Percentiles rank a stretch among this genome's conserved stretches.
phyloP scores from a whole-genome alignment of 495 filamentous ascomycete genomes.

The Podospora sp. region DNA sequence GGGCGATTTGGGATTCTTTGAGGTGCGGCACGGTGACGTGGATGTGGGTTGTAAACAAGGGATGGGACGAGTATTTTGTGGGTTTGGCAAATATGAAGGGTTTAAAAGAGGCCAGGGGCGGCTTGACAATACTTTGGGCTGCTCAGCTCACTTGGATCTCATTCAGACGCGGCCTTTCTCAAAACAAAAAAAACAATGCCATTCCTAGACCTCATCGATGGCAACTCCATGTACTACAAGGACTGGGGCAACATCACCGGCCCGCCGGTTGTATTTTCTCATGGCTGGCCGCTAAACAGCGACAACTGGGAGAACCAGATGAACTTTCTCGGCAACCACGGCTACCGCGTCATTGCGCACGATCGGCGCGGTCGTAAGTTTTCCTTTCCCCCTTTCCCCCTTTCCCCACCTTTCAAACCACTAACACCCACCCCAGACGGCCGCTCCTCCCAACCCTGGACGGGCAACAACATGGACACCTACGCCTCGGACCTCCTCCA shows the following conservation, averaged over 20 bases:
- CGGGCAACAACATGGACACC: conserved; percentile 42
- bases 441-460: conserved; percentile 45
- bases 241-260: conserved; percentile 45
- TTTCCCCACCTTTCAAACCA: neutral
- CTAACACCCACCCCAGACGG: conserved; percentile 26
- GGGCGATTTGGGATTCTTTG: neutral
- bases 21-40: neutral
- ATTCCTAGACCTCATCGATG: conserved; percentile 35
- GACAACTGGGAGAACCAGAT: conserved; percentile 49
- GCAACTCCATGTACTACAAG: conserved; percentile 45
- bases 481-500: conserved; percentile 16
- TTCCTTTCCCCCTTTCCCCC: neutral
- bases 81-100: too few relatives aligned
- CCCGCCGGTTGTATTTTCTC: conserved; percentile 38
- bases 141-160: too few relatives aligned
- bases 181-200: conserved; percentile 23
- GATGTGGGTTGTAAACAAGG: too few relatives aligned
- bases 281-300: conserved; percentile 46
- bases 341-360: conserved; percentile 47
- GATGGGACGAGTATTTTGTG: too few relatives aligned
- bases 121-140: too few relatives aligned
- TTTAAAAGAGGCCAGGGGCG: too few relatives aligned
- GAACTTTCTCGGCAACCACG: conserved; percentile 39
- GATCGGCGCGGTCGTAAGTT: conserved; percentile 40
- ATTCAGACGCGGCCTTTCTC: too few relatives aligned